Evolutionary conservation across 192 early-diverging fungal species (phyloP), one percentile per base, ranked within the genome.

Genomic region (Backusella liffmaniae): DNA sequence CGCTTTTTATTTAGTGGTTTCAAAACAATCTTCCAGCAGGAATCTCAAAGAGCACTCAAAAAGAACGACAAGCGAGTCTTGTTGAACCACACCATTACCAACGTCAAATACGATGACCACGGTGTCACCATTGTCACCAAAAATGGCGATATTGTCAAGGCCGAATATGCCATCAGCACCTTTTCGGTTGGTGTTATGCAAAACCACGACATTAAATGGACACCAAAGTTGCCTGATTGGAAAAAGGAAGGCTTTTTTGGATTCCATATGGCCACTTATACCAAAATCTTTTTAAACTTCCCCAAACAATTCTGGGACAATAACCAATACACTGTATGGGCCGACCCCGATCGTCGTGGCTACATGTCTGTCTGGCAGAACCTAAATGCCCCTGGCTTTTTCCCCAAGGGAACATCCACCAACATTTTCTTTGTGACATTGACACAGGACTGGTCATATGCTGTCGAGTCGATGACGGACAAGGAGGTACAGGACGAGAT

Each of bases 261-360:
- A 6, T 84, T 84, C 70, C 83, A 84, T 26, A 83, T 84, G 74
- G 83, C 80, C 12, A 82, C 80, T 18, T 84, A 84, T 49, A 70
- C 74, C 51, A 84, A 84, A 41, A 83, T 84, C 36, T 84, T 84
- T 42, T 49, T 84, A 21, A 75, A 75, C 30, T 84, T 83, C 65
- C 77, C 77, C 6, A 16, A 62, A 30, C 77, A 82, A 12, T 84
- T 76, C 74, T 84, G 82, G 83, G 77, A 73, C 15, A 74, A 84
- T 37, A 72, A 51, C 29, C 83, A 84, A 49, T 79, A 73, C 41
- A 73, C 72, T 13, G 51, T 82, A 0, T 81, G 83, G 76, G 80
- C 74, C 9, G 81, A 82, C 29, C 81, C 80, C 7, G 66, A 49
- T 59, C 66, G 66, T 29, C 76, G 76, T 21, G 77, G 83, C 21